Evolutionary conservation across 352 stramenopile genomes (phyloP), one percentile per base, ranked within the genome.

Genomic region (Bremia lactucae): DNA sequence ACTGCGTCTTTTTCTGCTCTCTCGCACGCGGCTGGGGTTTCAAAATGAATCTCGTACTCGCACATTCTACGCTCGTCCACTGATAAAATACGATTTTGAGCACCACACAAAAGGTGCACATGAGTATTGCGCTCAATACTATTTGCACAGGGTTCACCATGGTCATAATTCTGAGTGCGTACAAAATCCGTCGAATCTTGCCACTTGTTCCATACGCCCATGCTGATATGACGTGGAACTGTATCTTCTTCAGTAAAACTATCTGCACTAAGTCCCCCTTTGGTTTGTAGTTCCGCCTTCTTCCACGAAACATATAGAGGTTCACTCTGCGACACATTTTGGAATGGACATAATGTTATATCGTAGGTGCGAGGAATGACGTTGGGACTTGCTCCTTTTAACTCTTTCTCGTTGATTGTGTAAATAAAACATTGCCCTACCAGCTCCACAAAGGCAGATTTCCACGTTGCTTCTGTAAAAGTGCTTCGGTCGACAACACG

Each of bases 1-100:
- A 65, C 20, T 4, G 37, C 33, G 1, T 52, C 29, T 49, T 60
- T 26, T 44, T 79, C 44, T 3, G 23, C 21, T 8, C 14, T 15
- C 11, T 56, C 50, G 38, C 75, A 91, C 6, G 69, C 73, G 1
- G 71, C 75, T 0, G 75, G 71, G 0, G 75, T 83, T 40, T 62
- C 78, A 41, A 97, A 94, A 33, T 42, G 49, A 37, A 96, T 66
- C 10, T 76, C 65, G 56, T 97, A 97, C 22, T 78, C 51, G 47
- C 90, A 97, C 52, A 92, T 96, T 40, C 91, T 68, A 20, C 76
- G 71, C 59, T 97, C 90, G 37, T 96, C 78, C 5, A 95, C 73
- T 6, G 68, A 77, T n/a, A 92, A 9, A 1, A 97, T 49, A 31
- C 72, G 78, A 41, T 87, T 91, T 7, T 57, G 54, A 8, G 46